These are phyloP conservation scores for Chrysoporthe cubensis DNA, from an alignment of 2,329 filamentous ascomycete genomes.

Conservation along the genomic window DNA sequence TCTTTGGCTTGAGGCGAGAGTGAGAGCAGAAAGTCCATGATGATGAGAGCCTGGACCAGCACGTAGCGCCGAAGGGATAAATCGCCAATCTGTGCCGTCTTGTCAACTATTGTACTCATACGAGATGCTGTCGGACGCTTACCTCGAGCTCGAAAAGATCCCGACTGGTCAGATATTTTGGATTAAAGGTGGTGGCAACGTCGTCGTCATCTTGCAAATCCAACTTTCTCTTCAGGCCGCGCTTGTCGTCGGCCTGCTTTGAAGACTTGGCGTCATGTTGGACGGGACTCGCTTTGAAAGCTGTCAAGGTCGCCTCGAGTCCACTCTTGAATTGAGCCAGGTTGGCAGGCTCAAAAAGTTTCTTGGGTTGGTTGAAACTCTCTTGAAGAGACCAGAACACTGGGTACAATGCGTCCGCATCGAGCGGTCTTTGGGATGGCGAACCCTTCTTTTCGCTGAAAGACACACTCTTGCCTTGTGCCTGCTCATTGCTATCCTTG, in stretches of 20 bases:
- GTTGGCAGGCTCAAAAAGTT: slow-evolving; percentile 72
- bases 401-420: slow-evolving; percentile 79
- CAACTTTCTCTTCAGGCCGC: slow-evolving; percentile 72
- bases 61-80: slow-evolving; percentile 93
- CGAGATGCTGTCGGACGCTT: slow-evolving; percentile 33
- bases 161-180: slow-evolving; percentile 96
- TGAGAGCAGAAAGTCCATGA: slow-evolving; percentile 94
- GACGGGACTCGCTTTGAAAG: slow-evolving; percentile 57
- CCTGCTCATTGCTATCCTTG: slow-evolving; percentile 40
- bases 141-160: slow-evolving; percentile 96
- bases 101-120: slow-evolving; percentile 32
- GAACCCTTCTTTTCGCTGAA: slow-evolving; percentile 48
- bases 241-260: slow-evolving; percentile 67
- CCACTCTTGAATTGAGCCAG: slow-evolving; percentile 83
- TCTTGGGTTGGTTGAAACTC: slow-evolving; percentile 87
- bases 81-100: slow-evolving; percentile 73
- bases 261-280: slow-evolving; percentile 49
- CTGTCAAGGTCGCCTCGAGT: slow-evolving; percentile 66
- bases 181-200: slow-evolving; percentile 80
- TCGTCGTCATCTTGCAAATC: slow-evolving; percentile 64
- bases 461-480: slow-evolving; percentile 48
- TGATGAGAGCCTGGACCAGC: slow-evolving; percentile 90
- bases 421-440: slow-evolving; percentile 55
- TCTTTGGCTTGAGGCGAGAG: slow-evolving; percentile 81
- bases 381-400: slow-evolving; percentile 94